Conservation (phyloP, 2,329 filamentous ascomycete genomes). For the Fusarium sambucinum region DNA sequence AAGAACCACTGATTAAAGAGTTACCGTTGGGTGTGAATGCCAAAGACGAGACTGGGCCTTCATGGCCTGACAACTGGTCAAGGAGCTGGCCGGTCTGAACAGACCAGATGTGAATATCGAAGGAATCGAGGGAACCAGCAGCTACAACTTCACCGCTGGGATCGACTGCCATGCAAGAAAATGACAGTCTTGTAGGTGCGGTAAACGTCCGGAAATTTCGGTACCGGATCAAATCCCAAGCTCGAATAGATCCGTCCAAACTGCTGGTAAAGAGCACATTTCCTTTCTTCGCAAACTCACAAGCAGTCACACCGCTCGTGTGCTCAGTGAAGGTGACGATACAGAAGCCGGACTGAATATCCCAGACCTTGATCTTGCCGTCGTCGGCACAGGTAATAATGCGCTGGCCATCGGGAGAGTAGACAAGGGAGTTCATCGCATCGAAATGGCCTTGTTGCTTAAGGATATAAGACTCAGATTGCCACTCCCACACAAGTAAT, state of each 20-base stretch:
- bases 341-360: slow-evolving; percentile 95
- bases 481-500: slow-evolving; percentile 99
- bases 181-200: slow-evolving; percentile 89
- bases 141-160: slow-evolving; percentile 96
- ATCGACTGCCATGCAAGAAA: slow-evolving; percentile 95
- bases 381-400: slow-evolving; percentile 96
- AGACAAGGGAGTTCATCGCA: slow-evolving; percentile 91
- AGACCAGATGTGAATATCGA: slow-evolving; percentile 98
- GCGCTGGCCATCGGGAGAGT: slow-evolving; percentile 92
- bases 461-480: slow-evolving; percentile 97
- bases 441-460: slow-evolving; percentile 99
- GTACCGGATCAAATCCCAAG: slow-evolving; percentile 96
- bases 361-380: slow-evolving; percentile 99
- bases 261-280: slow-evolving; percentile 97
- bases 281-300: slow-evolving; percentile 93
- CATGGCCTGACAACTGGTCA: slow-evolving; percentile 90
- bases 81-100: slow-evolving; percentile 97
- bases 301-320: slow-evolving; percentile 91
- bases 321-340: slow-evolving; percentile 99
- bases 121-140: slow-evolving; percentile 93
- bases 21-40: slow-evolving; percentile 90
- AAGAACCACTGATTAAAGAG: slow-evolving; percentile 89
- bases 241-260: slow-evolving; percentile 91
- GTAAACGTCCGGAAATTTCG: slow-evolving; percentile 98
- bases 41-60: slow-evolving; percentile 90